These are phyloP conservation scores for Coemansia sp. DNA, from an alignment of 192 early-diverging fungal species.

Conservation along the genomic window DNA sequence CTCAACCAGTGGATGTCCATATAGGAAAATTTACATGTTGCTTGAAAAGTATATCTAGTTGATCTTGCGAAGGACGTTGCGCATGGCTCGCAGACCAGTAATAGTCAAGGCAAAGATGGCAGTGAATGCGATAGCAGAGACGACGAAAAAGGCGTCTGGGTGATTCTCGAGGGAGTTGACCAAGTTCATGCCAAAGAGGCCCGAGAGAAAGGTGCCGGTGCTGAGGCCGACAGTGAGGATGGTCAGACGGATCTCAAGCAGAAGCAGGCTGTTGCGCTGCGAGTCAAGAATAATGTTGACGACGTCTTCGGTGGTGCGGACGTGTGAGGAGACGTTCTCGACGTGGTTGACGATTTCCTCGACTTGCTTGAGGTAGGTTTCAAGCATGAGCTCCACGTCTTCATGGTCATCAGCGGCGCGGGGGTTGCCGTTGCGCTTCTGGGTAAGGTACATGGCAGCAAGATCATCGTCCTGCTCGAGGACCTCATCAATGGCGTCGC, in stretches of 20 bases:
- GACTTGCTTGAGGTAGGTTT: slow-evolving; percentile 85
- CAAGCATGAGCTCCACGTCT: slow-evolving; percentile 88
- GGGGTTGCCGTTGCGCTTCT: slow-evolving; percentile 65
- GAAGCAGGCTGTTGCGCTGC: slow-evolving; percentile 82
- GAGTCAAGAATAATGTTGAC: slow-evolving; percentile 83
- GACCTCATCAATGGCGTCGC: slow-evolving; percentile 78
- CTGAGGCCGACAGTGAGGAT: slow-evolving; percentile 79
- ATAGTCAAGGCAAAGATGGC: slow-evolving; percentile 38
- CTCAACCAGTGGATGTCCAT: too few species aligned
- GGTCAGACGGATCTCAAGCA: slow-evolving; percentile 81
- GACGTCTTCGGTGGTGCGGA: slow-evolving; percentile 82
- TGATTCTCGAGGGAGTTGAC: slow-evolving; percentile 71
- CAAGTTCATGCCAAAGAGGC: slow-evolving; percentile 92
- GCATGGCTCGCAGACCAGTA: slow-evolving; percentile 49
- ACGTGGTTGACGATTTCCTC: slow-evolving; percentile 83
- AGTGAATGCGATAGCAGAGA: slow-evolving; percentile 57
- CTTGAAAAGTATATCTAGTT: slow-evolving; percentile 16
- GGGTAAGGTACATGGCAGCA: slow-evolving; percentile 87
- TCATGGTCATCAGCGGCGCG: slow-evolving; percentile 73
- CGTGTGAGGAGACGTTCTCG: slow-evolving; percentile 66
- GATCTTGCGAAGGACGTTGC: slow-evolving; percentile 48
- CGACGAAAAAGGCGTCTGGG: slow-evolving; percentile 69
- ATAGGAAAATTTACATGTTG: too few species aligned
- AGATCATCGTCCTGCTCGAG: slow-evolving; percentile 89
- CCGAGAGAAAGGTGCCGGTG: slow-evolving; percentile 72